Conservation (phyloP, 1,284 basidiomycete genomes). For the Ceratobasidium sp. region DNA sequence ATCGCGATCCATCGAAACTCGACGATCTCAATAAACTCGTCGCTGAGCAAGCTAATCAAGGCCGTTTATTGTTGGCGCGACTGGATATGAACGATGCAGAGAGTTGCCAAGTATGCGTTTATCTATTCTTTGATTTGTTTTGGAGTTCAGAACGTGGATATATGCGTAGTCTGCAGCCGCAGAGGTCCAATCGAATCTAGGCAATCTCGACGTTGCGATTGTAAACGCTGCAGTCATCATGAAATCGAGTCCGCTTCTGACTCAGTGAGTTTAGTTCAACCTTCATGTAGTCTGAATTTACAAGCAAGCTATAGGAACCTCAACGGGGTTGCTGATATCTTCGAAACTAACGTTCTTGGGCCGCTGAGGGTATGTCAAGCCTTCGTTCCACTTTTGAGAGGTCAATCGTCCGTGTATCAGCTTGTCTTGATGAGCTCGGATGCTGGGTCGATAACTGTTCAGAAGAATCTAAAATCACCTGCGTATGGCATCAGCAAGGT, state of each 20-base stretch:
- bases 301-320: not conserved
- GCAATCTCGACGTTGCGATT: constrained; percentile 3
- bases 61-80: not conserved
- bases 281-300: not conserved
- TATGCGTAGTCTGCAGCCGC: constrained; percentile 12
- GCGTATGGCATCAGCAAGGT: constrained; percentile 32
- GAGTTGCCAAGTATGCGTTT: constrained; percentile 13
- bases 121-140: not conserved
- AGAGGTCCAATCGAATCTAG: constrained; percentile 11
- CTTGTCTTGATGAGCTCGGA: constrained; percentile 25
- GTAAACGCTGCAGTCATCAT: constrained; percentile 26
- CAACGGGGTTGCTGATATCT: constrained; percentile 12
- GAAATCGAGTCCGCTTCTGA: not conserved
- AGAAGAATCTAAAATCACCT: not conserved
- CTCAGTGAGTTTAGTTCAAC: not conserved
- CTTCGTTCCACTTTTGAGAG: constrained; percentile 6
- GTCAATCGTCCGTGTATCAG: not conserved
- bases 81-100: constrained; percentile 30
- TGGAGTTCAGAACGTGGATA: not conserved
- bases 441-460: not conserved
- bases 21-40: constrained; percentile 51
- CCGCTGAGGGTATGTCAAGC: constrained; percentile 25
- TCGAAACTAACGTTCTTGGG: constrained; percentile 27
- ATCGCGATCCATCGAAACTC: constrained; percentile 30
- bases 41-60: not conserved